Evolutionary conservation across 1,284 basidiomycete genomes (phyloP).

Genomic region (Baeospora myosura): DNA sequence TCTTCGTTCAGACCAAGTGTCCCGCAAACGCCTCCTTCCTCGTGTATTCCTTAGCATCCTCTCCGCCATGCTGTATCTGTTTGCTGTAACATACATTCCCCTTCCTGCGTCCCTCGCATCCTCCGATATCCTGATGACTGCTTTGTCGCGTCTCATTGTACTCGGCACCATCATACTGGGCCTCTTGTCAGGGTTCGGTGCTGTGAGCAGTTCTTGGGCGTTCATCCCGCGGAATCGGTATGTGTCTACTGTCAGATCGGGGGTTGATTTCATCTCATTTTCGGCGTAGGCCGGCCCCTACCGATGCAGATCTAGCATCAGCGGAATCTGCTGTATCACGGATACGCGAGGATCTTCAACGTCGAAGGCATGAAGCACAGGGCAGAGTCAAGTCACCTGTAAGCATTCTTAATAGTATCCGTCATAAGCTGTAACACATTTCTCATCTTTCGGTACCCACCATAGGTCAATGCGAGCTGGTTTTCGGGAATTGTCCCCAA

Average conservation of each 20-base stretch:
- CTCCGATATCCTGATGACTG: constrained; percentile 35
- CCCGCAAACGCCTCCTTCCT: constrained; percentile 19
- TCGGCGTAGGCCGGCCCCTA: constrained; percentile 16
- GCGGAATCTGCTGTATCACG: constrained; percentile 46
- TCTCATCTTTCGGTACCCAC: too few species aligned
- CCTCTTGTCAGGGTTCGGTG: constrained; percentile 67
- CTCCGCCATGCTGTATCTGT: constrained; percentile 50
- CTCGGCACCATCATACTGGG: constrained; percentile 69
- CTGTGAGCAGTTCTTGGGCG: constrained; percentile 57
- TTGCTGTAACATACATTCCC: constrained; percentile 57
- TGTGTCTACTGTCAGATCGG: constrained; percentile 5
- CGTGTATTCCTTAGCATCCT: constrained; percentile 34
- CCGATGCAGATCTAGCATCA: constrained; percentile 40
- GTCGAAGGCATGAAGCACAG: constrained; percentile 30
- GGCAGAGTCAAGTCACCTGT: constrained; percentile 29
- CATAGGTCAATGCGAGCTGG: constrained; percentile 31
- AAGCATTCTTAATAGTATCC: constrained; percentile 6
- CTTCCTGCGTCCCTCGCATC: constrained; percentile 36
- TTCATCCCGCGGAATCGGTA: constrained; percentile 25
- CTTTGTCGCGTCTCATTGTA: constrained; percentile 61
- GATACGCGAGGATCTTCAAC: constrained; percentile 41
- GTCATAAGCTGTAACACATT: constrained; percentile 10
- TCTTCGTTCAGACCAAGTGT: constrained; percentile 1
- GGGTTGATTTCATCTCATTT: neutral
- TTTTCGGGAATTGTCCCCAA: constrained; percentile 39